Evolutionary conservation across 306 rosid species (phyloP), one percentile per base, ranked within the genome.

Genomic region (Corylus heterophylla): DNA sequence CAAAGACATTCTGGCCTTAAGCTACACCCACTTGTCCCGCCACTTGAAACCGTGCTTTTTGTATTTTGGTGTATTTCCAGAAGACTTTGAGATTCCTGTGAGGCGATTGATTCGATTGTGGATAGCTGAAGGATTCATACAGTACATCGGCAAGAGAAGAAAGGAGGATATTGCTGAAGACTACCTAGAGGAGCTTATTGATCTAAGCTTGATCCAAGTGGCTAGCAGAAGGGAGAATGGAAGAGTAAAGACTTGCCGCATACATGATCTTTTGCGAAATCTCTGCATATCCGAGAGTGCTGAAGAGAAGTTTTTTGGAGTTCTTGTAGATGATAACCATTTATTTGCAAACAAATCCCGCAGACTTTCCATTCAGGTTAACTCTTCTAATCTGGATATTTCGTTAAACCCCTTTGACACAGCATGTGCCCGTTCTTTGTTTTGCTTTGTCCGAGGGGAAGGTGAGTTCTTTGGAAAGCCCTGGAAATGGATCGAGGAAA

Each of bases 171-270:
- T 0, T 10, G 2, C 0, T 16, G 69, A 12, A 62, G n/a, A 25
- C 0, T 0, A 62, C 31, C 27, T 75, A 48, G 9, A 14, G 2
- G 59, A 75, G 56, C 79, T 75, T 2, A 62, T 75, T 14, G 49
- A 27, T 7, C 29, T 49, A 27, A 75, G 61, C 61, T 62, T 75
- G 62, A 47, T 75, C 71, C 72, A 75, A 31, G 63, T 76, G 2
- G 73, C 18, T 6, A 11, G 5, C 0, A 63, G 2, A 31, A 76
- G 79, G 63, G 9, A 7, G 1, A 61, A 76, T 76, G 73, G 79
- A 25, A 63, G 79, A 16, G 16, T 14, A 1, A 76, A 64, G 18
- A 64, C 50, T 48, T 76, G 52, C 18, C 62, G 73, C 1, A 61
- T 75, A 2, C 78, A 74, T 0, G 69, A 74, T 58, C 78, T 74